Conservation (phyloP, 1,284 basidiomycete species). For the Cystobasidium slooffiae region DNA sequence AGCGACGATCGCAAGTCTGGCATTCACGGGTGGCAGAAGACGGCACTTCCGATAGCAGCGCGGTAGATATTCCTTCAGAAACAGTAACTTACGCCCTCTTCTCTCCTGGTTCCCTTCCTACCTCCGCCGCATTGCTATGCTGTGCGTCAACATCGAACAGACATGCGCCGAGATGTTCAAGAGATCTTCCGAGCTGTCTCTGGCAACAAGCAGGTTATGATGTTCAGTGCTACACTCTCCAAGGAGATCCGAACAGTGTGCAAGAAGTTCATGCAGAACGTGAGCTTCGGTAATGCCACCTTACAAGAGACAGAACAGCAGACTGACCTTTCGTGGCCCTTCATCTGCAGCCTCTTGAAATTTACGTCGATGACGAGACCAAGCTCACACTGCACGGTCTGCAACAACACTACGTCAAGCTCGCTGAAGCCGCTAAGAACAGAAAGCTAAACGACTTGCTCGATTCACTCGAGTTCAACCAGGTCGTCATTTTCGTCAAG, state of each 20-base stretch:
- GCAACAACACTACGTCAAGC: constrained; percentile 97
- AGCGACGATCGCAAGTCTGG: no score
- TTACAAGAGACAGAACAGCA: background rate
- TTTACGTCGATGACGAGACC: constrained; percentile 99
- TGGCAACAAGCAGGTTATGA: constrained; percentile 99
- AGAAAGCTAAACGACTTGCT: constrained; percentile 96
- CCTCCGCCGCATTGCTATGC: background rate
- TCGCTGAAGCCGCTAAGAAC: constrained; percentile 95
- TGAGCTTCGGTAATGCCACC: constrained; percentile 60
- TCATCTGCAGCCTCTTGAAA: constrained; percentile 83
- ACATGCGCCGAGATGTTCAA: constrained; percentile 99
- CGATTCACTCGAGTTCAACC: constrained; percentile 98
- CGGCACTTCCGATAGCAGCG: no score
- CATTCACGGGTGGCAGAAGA: no score
- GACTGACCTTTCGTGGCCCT: no score
- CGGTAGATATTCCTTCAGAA: no score
- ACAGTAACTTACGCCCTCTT: constrained; percentile 14
- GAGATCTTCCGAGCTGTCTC: constrained; percentile 99
- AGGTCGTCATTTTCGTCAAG: constrained; percentile 99
- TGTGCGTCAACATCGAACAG: constrained; percentile 60
- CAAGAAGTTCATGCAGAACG: constrained; percentile 99
- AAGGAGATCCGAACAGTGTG: constrained; percentile 97
- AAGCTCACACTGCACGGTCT: constrained; percentile 98
- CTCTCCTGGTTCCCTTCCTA: no score
- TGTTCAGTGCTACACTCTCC: constrained; percentile 98